Evolutionary conservation across 495 filamentous ascomycete genomes (phyloP), one percentile per base, ranked within the genome.

Genomic region (Oidiodendron maius): DNA sequence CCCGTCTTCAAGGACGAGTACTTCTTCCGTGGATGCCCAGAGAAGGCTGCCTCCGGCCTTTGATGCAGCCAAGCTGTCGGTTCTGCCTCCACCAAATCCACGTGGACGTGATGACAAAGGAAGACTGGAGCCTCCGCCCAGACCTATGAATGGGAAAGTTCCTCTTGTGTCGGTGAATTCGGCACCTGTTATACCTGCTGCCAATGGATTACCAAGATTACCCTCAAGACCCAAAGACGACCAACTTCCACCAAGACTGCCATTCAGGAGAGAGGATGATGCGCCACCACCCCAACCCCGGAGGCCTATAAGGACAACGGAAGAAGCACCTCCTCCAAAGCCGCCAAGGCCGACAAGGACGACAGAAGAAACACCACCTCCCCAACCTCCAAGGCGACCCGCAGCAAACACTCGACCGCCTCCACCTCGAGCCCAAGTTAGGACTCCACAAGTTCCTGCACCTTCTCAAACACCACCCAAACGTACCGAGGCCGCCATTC

Each of bases 11-110:
- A 21, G 2, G 17, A 44, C 41, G 23, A 44, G 41, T 21, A 20
- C 30, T 25, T 52, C 48, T 6, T 47, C 45, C 4, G 30, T 51
- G 3, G 25, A 28, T 42, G 21, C 59, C 48, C 45, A 49, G 24
- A 61, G 74, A 47, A 70, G 67, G 16, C 58, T 77, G 10, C 70
- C 76, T 0, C 75, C 76, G 1, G 44, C 72, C 0, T 55, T 76
- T 9, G 72, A 75, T 20, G 62, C 69, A 44, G 66, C 74, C 5
- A 72, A 70, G 24, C 63, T 80, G 0, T 75, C 76, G 0, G 72
- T 68, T 15, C 60, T 80, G 6, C 59, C 59, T 0, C 56, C 57
- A 8, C 56, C 57, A 8, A 52, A 46, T 0, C 36, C 40, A 25
- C 36, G 56, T 34, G 59, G 59, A 28, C 38, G 37, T 10, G 58